Percentiles rank a stretch among this genome's conserved stretches.
Evolutionary conservation across 2,329 filamentous ascomycete genomes (phyloP).

Genomic region (Epicoccum nigrum): DNA sequence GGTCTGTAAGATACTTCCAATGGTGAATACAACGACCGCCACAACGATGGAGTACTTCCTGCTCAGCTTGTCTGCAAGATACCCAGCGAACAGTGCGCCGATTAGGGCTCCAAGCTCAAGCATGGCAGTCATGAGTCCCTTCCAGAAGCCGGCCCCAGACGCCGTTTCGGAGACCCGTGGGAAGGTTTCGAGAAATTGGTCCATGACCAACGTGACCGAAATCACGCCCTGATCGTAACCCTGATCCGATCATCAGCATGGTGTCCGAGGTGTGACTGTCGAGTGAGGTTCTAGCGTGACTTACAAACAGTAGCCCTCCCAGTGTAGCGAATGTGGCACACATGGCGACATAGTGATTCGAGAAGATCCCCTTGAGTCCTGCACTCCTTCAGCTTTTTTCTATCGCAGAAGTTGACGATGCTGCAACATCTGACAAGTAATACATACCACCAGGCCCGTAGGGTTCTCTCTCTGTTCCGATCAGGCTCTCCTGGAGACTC

Average conservation of each 20-base stretch:
- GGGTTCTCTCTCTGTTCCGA: constrained; percentile 29
- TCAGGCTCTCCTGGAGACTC: neutral
- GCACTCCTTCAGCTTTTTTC: neutral
- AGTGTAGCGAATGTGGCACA: constrained; percentile 59
- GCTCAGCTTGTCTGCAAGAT: constrained; percentile 60
- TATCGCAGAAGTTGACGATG: neutral
- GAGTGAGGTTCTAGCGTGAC: neutral
- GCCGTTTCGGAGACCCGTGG: constrained; percentile 51
- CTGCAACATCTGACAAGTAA: neutral
- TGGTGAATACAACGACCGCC: constrained; percentile 58
- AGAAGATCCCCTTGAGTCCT: constrained; percentile 56
- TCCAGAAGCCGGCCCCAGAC: constrained; percentile 53
- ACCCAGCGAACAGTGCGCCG: constrained; percentile 48
- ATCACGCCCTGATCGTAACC: constrained; percentile 52
- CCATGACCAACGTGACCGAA: constrained; percentile 58
- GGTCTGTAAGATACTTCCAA: constrained; percentile 60
- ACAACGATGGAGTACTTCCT: constrained; percentile 60
- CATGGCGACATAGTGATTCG: constrained; percentile 57
- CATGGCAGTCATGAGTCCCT: constrained; percentile 60
- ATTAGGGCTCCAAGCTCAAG: constrained; percentile 60
- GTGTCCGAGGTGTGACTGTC: neutral
- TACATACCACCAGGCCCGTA: constrained; percentile 43
- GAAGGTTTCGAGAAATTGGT: constrained; percentile 57
- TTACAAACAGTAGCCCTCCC: constrained; percentile 56
- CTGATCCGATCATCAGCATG: neutral